phyloP scores from a whole-genome alignment of 1,284 basidiomycete genomes.

The Heterobasidion irregulare region DNA sequence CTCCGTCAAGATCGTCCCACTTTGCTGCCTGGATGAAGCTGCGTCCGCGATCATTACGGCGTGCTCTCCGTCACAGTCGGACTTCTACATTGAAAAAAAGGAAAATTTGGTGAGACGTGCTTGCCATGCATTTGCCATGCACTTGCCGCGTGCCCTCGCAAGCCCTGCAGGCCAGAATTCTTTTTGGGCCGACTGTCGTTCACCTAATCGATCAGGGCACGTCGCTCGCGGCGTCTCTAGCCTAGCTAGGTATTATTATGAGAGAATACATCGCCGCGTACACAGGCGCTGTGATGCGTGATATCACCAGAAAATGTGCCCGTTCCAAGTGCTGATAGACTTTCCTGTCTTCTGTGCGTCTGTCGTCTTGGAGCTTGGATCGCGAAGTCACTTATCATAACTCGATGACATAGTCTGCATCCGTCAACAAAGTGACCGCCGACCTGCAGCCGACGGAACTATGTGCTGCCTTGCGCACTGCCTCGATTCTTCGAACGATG shows the following conservation, averaged over 20 bases:
- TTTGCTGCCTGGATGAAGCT: too few relatives aligned
- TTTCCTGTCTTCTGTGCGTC: too few relatives aligned
- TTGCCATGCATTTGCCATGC: too few relatives aligned
- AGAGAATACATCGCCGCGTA: not conserved
- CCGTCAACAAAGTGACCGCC: not conserved
- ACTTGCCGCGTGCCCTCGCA: too few relatives aligned
- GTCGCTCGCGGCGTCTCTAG: too few relatives aligned
- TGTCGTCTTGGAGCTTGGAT: not conserved
- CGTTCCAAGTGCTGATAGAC: too few relatives aligned
- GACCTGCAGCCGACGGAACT: not conserved
- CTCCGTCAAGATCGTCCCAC: too few relatives aligned
- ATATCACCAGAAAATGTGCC: too few relatives aligned
- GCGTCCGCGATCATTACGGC: too few relatives aligned
- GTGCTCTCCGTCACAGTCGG: not conserved
- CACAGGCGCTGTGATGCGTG: not conserved
- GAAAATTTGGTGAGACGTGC: not conserved
- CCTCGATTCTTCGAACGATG: not conserved
- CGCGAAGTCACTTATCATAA: not conserved
- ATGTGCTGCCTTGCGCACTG: not conserved
- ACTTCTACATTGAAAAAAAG: not conserved
- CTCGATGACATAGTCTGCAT: not conserved
- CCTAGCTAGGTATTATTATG: not conserved
- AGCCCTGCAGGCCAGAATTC: too few relatives aligned
- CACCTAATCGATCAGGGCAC: too few relatives aligned
- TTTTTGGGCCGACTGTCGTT: too few relatives aligned